Conservation (phyloP, 2,329 filamentous ascomycete species). For the Capronia epimyces region DNA sequence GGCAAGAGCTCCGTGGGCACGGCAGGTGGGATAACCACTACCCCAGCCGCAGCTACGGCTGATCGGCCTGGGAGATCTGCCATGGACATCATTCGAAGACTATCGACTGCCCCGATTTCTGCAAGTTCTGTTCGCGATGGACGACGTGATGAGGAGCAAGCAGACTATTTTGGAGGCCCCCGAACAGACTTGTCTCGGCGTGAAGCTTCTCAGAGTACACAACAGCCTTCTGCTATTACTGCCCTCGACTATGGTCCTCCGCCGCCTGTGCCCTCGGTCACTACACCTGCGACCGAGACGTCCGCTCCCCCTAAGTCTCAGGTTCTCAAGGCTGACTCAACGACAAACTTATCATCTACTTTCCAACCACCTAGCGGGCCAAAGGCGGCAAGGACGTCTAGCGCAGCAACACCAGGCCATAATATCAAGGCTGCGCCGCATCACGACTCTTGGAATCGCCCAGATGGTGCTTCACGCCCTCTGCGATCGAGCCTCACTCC, state of each 20-base stretch:
- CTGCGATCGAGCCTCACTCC: slow-evolving; percentile 15
- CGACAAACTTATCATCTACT: slow-evolving; percentile 12
- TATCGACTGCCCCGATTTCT: slow-evolving; percentile 17
- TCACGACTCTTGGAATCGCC: slow-evolving; percentile 16
- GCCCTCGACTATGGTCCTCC: slow-evolving; percentile 30
- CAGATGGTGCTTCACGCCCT: slow-evolving; percentile 13
- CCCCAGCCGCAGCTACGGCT: slow-evolving; percentile 12
- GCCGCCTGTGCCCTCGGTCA: slow-evolving; percentile 22
- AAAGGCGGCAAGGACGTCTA: slow-evolving; percentile 37
- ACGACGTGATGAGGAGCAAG: slow-evolving; percentile 24
- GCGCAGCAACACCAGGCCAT: slow-evolving; percentile 4
- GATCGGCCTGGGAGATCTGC: slow-evolving; percentile 22
- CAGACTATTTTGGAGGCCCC: slow-evolving; percentile 27
- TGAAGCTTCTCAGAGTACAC: slow-evolving; percentile 14
- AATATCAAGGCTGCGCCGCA: slow-evolving; percentile 13
- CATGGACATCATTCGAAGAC: slow-evolving; percentile 17
- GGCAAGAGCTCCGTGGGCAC: slow-evolving; percentile 27
- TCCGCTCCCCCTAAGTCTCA: slow-evolving; percentile 7
- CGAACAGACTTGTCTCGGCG: slow-evolving; percentile 15
- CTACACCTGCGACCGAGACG: slow-evolving; percentile 22
- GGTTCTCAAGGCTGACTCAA: slow-evolving; percentile 11
- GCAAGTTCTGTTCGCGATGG: slow-evolving; percentile 15
- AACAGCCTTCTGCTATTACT: slow-evolving; percentile 16
- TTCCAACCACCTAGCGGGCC: slow-evolving; percentile 42
- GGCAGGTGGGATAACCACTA: slow-evolving; percentile 7